phyloP scores from a whole-genome alignment of 2,329 filamentous ascomycete species.

The Diaporthe velutina region DNA sequence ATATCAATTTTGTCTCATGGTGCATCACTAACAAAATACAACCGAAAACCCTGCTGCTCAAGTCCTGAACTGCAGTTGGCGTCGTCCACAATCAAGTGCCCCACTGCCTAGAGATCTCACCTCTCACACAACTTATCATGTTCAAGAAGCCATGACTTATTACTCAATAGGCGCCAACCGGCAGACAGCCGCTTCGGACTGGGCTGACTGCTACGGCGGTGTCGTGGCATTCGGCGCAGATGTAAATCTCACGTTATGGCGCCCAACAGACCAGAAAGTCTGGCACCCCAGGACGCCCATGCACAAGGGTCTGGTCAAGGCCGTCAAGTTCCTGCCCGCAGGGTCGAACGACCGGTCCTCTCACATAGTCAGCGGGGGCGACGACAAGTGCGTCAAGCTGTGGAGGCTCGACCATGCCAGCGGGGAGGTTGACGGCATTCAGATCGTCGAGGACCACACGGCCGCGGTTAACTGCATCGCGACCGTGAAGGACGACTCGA shows the following conservation, averaged over 20 bases:
- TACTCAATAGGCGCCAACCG: slow-evolving; percentile 89
- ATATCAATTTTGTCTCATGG: neutral
- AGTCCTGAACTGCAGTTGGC: neutral
- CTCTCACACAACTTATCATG: slow-evolving; percentile 22
- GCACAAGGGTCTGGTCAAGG: slow-evolving; percentile 85
- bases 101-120: neutral
- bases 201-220: slow-evolving; percentile 75
- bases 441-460: slow-evolving; percentile 76
- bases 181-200: slow-evolving; percentile 91
- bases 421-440: slow-evolving; percentile 48
- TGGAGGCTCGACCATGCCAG: slow-evolving; percentile 68
- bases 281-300: slow-evolving; percentile 55
- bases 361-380: slow-evolving; percentile 82
- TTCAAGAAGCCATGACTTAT: slow-evolving; percentile 55
- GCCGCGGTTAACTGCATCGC: slow-evolving; percentile 80
- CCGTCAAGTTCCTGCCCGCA: slow-evolving; percentile 79
- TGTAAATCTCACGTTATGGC: slow-evolving; percentile 89
- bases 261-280: slow-evolving; percentile 59
- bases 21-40: neutral
- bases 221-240: slow-evolving; percentile 88
- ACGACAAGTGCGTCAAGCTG: slow-evolving; percentile 81
- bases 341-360: slow-evolving; percentile 59
- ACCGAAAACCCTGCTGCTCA: neutral
- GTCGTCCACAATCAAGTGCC: slow-evolving; percentile 1
- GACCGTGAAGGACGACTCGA: slow-evolving; percentile 50